Percentiles rank a stretch among this genome's conserved stretches.
Conservation (phyloP, 2,329 filamentous ascomycete genomes). For the Harringtonia aguacate region DNA sequence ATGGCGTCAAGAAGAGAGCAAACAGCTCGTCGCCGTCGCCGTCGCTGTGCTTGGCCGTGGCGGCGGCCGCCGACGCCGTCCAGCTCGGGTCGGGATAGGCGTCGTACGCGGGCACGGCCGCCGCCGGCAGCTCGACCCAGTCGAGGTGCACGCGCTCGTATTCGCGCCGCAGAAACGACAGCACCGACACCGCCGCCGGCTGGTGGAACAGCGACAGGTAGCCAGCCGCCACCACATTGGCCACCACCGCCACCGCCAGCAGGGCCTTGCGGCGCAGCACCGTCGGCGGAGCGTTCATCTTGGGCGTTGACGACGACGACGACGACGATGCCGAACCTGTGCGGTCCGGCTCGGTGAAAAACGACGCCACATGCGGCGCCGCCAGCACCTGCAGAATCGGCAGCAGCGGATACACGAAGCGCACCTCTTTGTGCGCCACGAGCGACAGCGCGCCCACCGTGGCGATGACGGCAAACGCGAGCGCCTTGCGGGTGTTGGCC, state of each 20-base stretch:
- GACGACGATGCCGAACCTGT: conserved; percentile 16
- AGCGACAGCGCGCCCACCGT: conserved; percentile 58
- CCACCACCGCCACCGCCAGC: conserved; percentile 45
- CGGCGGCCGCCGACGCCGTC: conserved; percentile 8
- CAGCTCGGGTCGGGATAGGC: conserved; percentile 15
- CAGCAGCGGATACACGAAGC: conserved; percentile 89
- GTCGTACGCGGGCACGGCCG: conserved; percentile 20
- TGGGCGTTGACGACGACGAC: conserved; percentile 15
- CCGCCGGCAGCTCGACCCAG: conserved; percentile 19
- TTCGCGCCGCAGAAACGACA: conserved; percentile 63
- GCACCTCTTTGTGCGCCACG: conserved; percentile 92
- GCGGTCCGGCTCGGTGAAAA: too few species aligned
- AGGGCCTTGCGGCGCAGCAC: conserved; percentile 40
- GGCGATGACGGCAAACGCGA: conserved; percentile 47
- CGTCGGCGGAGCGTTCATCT: not conserved
- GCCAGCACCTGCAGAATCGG: conserved; percentile 77
- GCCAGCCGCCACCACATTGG: conserved; percentile 60
- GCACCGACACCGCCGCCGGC: conserved; percentile 63
- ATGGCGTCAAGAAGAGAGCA: conserved; percentile 83
- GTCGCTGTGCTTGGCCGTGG: not conserved
- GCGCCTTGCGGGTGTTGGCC: conserved; percentile 36
- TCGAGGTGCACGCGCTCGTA: conserved; percentile 50
- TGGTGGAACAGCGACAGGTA: conserved; percentile 76
- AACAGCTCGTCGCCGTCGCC: conserved; percentile 37
- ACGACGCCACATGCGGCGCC: conserved; percentile 53